Evolutionary conservation across 2,329 filamentous ascomycete species (phyloP).

Genomic region (Ambrosiella beaveri): DNA sequence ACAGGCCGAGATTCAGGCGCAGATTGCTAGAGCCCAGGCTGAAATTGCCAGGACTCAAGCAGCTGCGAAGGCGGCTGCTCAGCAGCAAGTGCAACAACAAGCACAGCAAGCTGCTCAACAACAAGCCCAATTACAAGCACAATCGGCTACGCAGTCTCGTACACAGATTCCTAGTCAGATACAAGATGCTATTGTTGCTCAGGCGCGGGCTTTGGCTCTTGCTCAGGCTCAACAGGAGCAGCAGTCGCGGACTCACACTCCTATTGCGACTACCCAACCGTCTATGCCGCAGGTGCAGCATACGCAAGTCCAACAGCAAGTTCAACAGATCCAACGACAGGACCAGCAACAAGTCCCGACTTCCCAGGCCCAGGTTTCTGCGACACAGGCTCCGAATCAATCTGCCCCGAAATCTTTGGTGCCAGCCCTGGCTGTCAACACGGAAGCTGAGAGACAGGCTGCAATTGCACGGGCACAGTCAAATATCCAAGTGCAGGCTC

Average conservation of each 20-base stretch:
- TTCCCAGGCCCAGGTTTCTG: neutral
- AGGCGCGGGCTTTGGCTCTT: neutral
- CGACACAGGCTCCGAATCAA: neutral
- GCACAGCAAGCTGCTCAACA: neutral
- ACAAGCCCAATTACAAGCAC: neutral
- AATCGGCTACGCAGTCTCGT: neutral
- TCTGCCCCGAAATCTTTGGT: neutral
- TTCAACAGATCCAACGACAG: no score
- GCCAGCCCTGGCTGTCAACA: no score
- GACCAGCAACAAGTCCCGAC: neutral
- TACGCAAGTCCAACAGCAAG: no score
- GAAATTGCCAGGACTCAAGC: neutral
- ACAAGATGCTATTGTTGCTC: neutral
- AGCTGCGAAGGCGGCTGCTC: neutral
- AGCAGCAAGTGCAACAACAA: neutral
- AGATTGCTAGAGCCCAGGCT: slow-evolving; percentile 6
- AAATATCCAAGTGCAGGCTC: no score
- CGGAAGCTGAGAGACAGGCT: no score
- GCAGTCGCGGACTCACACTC: neutral
- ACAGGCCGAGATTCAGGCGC: slow-evolving; percentile 12
- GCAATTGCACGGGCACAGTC: no score
- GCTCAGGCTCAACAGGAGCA: neutral
- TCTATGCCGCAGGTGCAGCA: no score
- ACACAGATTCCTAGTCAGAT: neutral
- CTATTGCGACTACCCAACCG: neutral